phyloP scores from a whole-genome alignment of 768 basidiomycete genomes.

The Pisolithus orientalis region DNA sequence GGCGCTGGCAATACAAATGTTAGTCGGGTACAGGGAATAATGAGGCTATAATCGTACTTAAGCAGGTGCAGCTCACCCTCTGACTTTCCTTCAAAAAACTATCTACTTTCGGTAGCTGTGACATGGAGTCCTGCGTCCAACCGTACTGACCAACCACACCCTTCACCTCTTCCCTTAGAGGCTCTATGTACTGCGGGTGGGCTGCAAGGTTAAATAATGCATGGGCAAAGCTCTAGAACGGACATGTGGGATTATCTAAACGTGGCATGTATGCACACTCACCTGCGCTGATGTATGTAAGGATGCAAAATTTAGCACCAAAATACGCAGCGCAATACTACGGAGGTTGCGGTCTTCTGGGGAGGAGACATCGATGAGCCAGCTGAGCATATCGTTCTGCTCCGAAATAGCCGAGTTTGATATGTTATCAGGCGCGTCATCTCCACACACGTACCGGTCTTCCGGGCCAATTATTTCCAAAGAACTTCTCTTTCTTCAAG shows the following conservation, averaged over 20 bases:
- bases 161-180: conserved; percentile 37
- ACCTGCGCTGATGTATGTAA: conserved; percentile 32
- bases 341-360: conserved; percentile 22
- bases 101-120: conserved; percentile 32
- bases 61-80: conserved; percentile 28
- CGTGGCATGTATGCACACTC: neutral
- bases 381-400: conserved; percentile 36
- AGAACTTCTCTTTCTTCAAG: conserved; percentile 16
- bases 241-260: conserved; percentile 1
- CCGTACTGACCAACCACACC: conserved; percentile 24
- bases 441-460: conserved; percentile 27
- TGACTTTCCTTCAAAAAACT: conserved; percentile 40
- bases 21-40: neutral
- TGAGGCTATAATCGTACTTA: conserved; percentile 19
- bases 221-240: conserved; percentile 27
- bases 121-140: conserved; percentile 29
- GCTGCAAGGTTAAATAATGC: conserved; percentile 37
- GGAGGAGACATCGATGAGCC: conserved; percentile 33
- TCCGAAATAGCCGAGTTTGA: neutral
- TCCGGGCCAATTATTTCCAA: conserved; percentile 20
- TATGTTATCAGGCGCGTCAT: neutral
- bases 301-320: conserved; percentile 33
- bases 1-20: conserved; percentile 18
- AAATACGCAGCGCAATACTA: conserved; percentile 27
- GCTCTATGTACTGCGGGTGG: conserved; percentile 31